A percentile compares a stretch with the other conserved stretches of the same genome.
Evolutionary conservation across 2,329 filamentous ascomycete genomes (phyloP).

Genomic region (Blumeria hordei): DNA sequence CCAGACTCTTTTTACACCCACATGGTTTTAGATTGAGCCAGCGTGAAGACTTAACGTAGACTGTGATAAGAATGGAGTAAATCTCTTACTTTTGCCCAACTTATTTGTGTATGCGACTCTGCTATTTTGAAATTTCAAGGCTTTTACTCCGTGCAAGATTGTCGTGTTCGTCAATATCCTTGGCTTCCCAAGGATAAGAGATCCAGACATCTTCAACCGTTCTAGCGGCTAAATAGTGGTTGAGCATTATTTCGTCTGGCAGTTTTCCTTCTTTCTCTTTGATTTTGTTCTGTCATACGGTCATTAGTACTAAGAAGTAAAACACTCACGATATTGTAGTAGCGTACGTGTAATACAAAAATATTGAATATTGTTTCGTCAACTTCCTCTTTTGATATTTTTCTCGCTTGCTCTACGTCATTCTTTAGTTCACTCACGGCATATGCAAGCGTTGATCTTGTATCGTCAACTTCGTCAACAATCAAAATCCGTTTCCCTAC

Average conservation of each 20-base stretch:
- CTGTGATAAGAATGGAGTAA: no score
- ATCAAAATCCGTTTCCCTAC: constrained; percentile 43
- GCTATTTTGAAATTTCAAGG: no score
- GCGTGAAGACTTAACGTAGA: no score
- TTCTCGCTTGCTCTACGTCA: constrained; percentile 64
- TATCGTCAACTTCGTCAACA: constrained; percentile 91
- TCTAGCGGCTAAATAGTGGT: constrained; percentile 60
- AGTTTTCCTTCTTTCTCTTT: constrained; percentile 82
- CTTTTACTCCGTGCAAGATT: constrained; percentile 23
- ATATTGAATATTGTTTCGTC: constrained; percentile 79
- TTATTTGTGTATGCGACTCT: no score
- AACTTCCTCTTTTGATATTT: constrained; percentile 42
- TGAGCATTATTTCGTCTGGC: constrained; percentile 48
- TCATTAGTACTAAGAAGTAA: constrained; percentile 4
- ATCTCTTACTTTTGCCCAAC: no score
- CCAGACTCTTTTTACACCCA: no score
- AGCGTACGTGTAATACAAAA: constrained; percentile 68
- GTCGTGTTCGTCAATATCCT: constrained; percentile 84
- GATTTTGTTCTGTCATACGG: constrained; percentile 56
- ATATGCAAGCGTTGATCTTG: constrained; percentile 80
- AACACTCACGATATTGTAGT: not conserved
- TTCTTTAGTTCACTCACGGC: constrained; percentile 83
- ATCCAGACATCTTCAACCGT: constrained; percentile 95
- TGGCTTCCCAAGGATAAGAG: constrained; percentile 96
- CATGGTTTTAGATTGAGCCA: no score